Evolutionary conservation across 1,284 basidiomycete species (phyloP).

Genomic region (Trametes polyzona): DNA sequence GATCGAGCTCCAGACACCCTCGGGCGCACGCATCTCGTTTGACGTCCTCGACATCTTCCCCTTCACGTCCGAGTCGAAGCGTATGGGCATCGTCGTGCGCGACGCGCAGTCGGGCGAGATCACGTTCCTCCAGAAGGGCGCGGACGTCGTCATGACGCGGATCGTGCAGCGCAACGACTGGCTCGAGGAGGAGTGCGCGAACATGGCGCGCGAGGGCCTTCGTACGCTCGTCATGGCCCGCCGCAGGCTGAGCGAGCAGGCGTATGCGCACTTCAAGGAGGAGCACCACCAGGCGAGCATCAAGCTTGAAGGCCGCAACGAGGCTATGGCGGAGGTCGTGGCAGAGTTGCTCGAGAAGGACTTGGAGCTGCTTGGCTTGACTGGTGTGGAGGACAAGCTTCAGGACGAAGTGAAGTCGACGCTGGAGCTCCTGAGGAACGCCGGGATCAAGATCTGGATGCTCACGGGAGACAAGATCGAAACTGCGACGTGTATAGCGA

Average conservation of each 20-base stretch:
- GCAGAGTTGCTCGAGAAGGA: constrained; percentile 84
- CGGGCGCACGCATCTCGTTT: constrained; percentile 67
- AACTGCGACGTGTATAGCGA: constrained; percentile 97
- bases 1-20: constrained; percentile 79
- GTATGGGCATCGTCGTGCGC: constrained; percentile 97
- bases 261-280: constrained; percentile 78
- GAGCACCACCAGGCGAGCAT: constrained; percentile 82
- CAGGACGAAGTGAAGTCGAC: constrained; percentile 97
- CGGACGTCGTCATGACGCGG: constrained; percentile 94
- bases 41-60: constrained; percentile 96
- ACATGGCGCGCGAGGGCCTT: constrained; percentile 97
- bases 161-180: constrained; percentile 98
- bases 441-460: constrained; percentile 99
- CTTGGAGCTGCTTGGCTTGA: constrained; percentile 90
- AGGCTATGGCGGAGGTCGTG: constrained; percentile 80
- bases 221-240: constrained; percentile 93
- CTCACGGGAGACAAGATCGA: constrained; percentile 99
- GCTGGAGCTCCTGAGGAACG: constrained; percentile 91
- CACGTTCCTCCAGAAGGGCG: constrained; percentile 94
- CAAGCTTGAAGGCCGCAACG: constrained; percentile 78
- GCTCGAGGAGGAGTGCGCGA: constrained; percentile 98
- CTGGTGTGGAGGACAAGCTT: constrained; percentile 98
- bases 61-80: constrained; percentile 97
- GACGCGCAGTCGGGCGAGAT: constrained; percentile 80
- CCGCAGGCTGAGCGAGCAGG: constrained; percentile 72